Base-by-base conservation (phyloP, 441 rosid species). In the Geranium incanum region DNA sequence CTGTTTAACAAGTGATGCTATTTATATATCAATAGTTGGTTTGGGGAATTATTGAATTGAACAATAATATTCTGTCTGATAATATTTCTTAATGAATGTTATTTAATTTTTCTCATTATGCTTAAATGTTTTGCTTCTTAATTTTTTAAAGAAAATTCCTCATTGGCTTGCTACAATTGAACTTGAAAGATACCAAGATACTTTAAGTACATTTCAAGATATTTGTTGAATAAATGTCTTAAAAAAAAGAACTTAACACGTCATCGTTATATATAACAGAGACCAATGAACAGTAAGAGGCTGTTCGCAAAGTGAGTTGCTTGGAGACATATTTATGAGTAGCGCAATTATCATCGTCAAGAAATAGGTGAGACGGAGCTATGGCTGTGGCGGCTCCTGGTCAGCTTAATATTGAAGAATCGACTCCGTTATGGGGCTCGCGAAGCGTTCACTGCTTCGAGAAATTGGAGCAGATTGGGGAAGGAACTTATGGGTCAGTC, bases 391-490 rank as follows among this genome's bases (percentile, higher is more conserved):
- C 81, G 57, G 78, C 75, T 66, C 45, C 69, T n/a, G 81, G 81
- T 37, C 81, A 78, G 43, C 81, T 78, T 43, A 78, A 78, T 68
- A 67, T 69, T 3, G 75, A 71, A 19, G 81, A 78, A 68, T 38
- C 73, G 39, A 69, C 81, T 4, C 77, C 74, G 0, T 73, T 75
- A 4, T 75, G 81, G 81, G 81, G 81, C 12, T 78, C 78, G 18
- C 71, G 81, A n/a, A 75, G 78, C 74, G 76, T 78, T 7, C 75
- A 78, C 16, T 74, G 76, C 73, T 78, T 78, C 41, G 81, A 78
- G 71, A 75, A 75, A 69, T 59, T 78, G 71, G 81, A 78, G 45
- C 81, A 78, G 75, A 78, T 78, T 70, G 81, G 81, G 15, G 81
- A 78, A 75, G 81, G 81, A 4, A 74, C 78, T 75, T 75, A 78